Evolutionary conservation across 495 filamentous ascomycete species (phyloP), one percentile per base, ranked within the genome.

Genomic region (Trichoderma virens): DNA sequence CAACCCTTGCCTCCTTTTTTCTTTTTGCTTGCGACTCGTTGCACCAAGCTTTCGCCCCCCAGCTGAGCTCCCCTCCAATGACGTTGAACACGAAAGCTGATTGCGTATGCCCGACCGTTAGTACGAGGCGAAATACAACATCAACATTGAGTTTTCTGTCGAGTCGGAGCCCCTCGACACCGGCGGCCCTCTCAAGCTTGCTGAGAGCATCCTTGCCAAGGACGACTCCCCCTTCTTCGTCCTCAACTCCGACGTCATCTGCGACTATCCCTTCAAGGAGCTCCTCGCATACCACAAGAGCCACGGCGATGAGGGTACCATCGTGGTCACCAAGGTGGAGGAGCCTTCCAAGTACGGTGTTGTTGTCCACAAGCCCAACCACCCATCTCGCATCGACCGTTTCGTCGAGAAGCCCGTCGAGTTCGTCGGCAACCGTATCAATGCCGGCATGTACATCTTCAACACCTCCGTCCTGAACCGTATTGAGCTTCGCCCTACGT

Each of bases 401-500:
- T 99, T 99, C 80, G 94, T 99, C 65, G 94, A 99, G 83, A 99
- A 99, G 82, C 94, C 94, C 41, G 93, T 98, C 70, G 91, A 99
- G 76, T 99, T 97, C 78, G 94, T 99, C 61, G 94, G 94, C 70
- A 99, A 99, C 81, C 90, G 94, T 64, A 99, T 99, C 85, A 99
- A 99, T 71, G 94, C 94, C 69, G 94, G 94, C 79, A 91, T 99
- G 74, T 99, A 99, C 83, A 96, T 99, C 74, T 83, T 99, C 70
- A 99, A 97, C 82, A 91, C 93, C 39, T 90, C 87, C 61, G 90
- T 98, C 23, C 83, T 99, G 54, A 78, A 85, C 34, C 89, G 94
- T 69, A 98, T 99, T 72, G 95, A 98, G 73, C 86, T 98, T 67
- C 91, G 95, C 60, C 94, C 94, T 34, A 99, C 95, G 39, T 96